A percentile compares a stretch with the other conserved stretches of the same genome.
These are phyloP conservation scores for Epithemia pelagica DNA, from an alignment of 108 stramenopile species.

Conservation along the genomic window DNA sequence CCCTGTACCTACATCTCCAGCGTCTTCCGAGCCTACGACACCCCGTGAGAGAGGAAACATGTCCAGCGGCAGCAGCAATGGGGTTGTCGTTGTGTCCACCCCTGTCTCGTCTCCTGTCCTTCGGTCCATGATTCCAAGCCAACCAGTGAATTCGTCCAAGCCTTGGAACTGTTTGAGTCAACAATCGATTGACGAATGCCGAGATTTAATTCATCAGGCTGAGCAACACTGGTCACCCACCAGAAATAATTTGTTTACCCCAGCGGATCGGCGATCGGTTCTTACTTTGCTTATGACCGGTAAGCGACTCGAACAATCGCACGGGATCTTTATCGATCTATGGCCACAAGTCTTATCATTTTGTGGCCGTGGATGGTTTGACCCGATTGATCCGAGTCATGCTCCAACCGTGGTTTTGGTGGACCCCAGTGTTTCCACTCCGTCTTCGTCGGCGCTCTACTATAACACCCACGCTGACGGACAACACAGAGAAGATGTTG, in stretches of 20 bases:
- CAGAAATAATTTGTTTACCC: constrained; percentile 66
- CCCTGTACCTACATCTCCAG: constrained; percentile 4
- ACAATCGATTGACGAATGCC: constrained; percentile 72
- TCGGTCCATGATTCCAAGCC: constrained; percentile 68
- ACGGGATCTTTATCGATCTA: constrained; percentile 64
- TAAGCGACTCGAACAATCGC: constrained; percentile 65
- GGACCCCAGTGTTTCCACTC: neutral
- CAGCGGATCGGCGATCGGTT: constrained; percentile 65
- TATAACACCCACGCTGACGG: neutral
- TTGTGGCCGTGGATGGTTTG: constrained; percentile 87
- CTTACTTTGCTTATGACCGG: constrained; percentile 71
- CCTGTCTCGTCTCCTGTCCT: constrained; percentile 80
- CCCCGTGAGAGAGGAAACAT: neutral
- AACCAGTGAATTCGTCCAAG: constrained; percentile 72
- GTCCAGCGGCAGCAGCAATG: neutral
- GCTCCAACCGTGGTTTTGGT: neutral
- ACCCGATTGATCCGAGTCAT: constrained; percentile 9
- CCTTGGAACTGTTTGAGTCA: constrained; percentile 88
- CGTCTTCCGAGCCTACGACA: neutral
- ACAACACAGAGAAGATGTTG: neutral
- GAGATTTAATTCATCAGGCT: constrained; percentile 56
- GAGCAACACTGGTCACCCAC: constrained; percentile 75
- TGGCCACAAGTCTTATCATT: constrained; percentile 74
- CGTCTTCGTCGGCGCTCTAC: neutral
- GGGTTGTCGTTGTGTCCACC: constrained; percentile 11